A percentile compares a stretch with the other conserved stretches of the same genome.
Conservation (phyloP, 2,329 filamentous ascomycete genomes). For the Aspergillus puulaauensis region DNA sequence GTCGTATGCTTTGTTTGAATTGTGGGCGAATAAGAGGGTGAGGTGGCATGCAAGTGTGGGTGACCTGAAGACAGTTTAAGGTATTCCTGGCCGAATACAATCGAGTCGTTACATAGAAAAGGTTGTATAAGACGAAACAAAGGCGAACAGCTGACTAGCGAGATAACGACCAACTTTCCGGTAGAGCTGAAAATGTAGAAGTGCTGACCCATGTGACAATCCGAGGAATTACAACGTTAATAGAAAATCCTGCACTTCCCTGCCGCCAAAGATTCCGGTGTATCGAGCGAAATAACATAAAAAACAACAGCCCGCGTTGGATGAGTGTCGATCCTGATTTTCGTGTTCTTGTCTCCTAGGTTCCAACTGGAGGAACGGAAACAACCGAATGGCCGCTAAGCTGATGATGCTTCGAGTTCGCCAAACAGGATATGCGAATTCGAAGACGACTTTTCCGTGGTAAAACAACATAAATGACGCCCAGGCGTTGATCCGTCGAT, state of each 20-base stretch:
- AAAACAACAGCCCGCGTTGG: conserved; percentile 40
- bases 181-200: conserved; percentile 36
- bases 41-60: conserved; percentile 7
- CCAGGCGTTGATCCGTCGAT: conserved; percentile 36
- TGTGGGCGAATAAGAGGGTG: conserved; percentile 11
- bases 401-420: conserved; percentile 35
- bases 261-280: conserved; percentile 42
- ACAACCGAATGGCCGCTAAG: conserved; percentile 35
- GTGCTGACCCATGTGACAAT: conserved; percentile 45
- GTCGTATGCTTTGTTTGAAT: conserved; percentile 13
- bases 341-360: conserved; percentile 2
- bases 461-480: conserved; percentile 37
- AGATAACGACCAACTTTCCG: conserved; percentile 39
- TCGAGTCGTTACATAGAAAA: conserved; percentile 44
- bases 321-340: conserved; percentile 27
- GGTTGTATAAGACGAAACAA: conserved; percentile 35
- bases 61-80: conserved; percentile 17
- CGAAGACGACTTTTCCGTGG: conserved; percentile 33
- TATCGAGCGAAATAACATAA: conserved; percentile 40
- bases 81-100: conserved; percentile 37
- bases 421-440: conserved; percentile 35
- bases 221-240: conserved; percentile 47
- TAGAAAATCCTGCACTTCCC: conserved; percentile 35
- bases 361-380: neutral
- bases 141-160: conserved; percentile 43